Evolutionary conservation across 148 eudicot genomes (phyloP).

Genomic region (Vaccinium macrocarpon): DNA sequence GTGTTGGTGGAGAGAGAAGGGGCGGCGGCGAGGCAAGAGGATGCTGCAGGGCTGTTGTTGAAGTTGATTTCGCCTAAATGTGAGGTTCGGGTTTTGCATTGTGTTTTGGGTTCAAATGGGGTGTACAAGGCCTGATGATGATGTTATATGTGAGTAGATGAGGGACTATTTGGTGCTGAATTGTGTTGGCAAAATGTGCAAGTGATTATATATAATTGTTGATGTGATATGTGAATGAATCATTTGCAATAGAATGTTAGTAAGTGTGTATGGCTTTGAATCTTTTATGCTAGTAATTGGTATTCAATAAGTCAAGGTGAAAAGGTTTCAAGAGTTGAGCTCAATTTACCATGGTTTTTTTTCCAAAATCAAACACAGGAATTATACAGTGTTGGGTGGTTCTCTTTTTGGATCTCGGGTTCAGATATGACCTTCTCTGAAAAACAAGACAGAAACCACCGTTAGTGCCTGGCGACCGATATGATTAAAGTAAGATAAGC

Average conservation of each 20-base stretch:
- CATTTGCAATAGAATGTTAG: neutral
- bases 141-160: neutral
- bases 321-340: neutral
- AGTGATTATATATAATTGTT: neutral
- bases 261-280: neutral
- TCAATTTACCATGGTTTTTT: neutral
- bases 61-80: slow-evolving; percentile 56
- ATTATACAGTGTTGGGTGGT: neutral
- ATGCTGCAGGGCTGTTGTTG: slow-evolving; percentile 60
- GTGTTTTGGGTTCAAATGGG: slow-evolving; percentile 20
- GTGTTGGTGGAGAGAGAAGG: slow-evolving; percentile 76
- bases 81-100: slow-evolving; percentile 54
- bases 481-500: too few relatives aligned
- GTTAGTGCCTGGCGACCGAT: too few relatives aligned
- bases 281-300: neutral
- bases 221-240: neutral
- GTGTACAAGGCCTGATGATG: neutral
- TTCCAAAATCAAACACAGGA: neutral
- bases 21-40: slow-evolving; percentile 62
- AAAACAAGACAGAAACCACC: too few relatives aligned
- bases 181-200: neutral
- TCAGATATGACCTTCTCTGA: too few relatives aligned
- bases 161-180: neutral
- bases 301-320: neutral
- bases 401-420: too few relatives aligned